phyloP scores from a whole-genome alignment of 768 basidiomycete species.

The Suillus subalutaceus region DNA sequence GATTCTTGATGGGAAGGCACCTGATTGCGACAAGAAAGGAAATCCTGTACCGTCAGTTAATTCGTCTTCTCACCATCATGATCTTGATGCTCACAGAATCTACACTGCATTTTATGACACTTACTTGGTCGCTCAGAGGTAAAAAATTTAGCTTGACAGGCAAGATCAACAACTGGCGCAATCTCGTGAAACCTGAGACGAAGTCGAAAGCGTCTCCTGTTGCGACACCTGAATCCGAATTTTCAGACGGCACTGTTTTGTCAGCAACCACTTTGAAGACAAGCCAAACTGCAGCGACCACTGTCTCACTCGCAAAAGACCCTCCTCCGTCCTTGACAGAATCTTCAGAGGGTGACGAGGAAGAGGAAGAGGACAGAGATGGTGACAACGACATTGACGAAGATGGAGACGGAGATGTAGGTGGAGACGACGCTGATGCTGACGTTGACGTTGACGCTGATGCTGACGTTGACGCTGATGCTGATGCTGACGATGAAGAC shows the following conservation, averaged over 20 bases:
- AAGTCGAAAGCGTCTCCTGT: too few relatives aligned
- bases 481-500: too few relatives aligned
- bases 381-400: too few relatives aligned
- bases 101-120: neutral
- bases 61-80: neutral
- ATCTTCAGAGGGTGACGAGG: neutral
- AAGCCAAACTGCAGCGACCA: neutral
- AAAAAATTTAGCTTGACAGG: neutral
- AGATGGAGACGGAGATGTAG: too few relatives aligned
- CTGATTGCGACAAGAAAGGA: neutral
- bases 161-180: neutral
- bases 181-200: neutral
- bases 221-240: too few relatives aligned
- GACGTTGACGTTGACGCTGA: too few relatives aligned
- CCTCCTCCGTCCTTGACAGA: neutral
- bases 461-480: too few relatives aligned
- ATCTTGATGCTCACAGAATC: neutral
- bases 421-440: too few relatives aligned
- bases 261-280: neutral
- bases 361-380: too few relatives aligned
- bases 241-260: too few relatives aligned
- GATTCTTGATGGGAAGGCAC: too few relatives aligned
- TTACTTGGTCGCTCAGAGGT: neutral
- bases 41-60: neutral
- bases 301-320: neutral